A percentile compares a stretch with the other conserved stretches of the same genome.
Conservation (phyloP, 345 rosid species). For the Odontarrhena argentea region DNA sequence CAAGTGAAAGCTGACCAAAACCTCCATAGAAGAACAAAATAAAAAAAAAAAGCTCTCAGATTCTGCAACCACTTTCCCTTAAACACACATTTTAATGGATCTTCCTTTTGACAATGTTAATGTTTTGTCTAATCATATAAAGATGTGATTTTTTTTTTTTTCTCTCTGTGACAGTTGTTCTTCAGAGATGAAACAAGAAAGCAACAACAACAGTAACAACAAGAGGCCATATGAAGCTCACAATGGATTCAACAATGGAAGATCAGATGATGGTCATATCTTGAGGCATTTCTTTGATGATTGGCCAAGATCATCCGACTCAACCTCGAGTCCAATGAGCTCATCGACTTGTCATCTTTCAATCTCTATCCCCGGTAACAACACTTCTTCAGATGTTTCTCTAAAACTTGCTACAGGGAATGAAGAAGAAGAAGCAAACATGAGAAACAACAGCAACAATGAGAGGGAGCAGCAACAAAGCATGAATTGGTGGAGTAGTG, state of each 20-base stretch:
- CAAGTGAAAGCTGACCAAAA: constrained; percentile 41
- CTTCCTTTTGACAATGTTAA: too few relatives aligned
- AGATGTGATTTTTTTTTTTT: not conserved
- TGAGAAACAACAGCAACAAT: constrained; percentile 24
- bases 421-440: constrained; percentile 46
- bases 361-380: constrained; percentile 62
- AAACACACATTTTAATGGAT: constrained; percentile 44
- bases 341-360: constrained; percentile 59
- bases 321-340: constrained; percentile 41
- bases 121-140: constrained; percentile 13
- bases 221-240: constrained; percentile 48
- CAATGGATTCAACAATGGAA: constrained; percentile 43
- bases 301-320: constrained; percentile 73
- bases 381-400: constrained; percentile 68
- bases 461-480: constrained; percentile 49
- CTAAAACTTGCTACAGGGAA: constrained; percentile 77
- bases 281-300: constrained; percentile 88
- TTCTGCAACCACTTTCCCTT: constrained; percentile 46
- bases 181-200: constrained; percentile 48
- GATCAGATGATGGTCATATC: constrained; percentile 64
- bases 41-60: constrained; percentile 34
- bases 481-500: constrained; percentile 68
- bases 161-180: constrained; percentile 43
- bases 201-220: constrained; percentile 27
- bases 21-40: constrained; percentile 26